These are phyloP conservation scores for Hypoxylon crocopeplum DNA, from an alignment of 495 filamentous ascomycete genomes.

Conservation along the genomic window DNA sequence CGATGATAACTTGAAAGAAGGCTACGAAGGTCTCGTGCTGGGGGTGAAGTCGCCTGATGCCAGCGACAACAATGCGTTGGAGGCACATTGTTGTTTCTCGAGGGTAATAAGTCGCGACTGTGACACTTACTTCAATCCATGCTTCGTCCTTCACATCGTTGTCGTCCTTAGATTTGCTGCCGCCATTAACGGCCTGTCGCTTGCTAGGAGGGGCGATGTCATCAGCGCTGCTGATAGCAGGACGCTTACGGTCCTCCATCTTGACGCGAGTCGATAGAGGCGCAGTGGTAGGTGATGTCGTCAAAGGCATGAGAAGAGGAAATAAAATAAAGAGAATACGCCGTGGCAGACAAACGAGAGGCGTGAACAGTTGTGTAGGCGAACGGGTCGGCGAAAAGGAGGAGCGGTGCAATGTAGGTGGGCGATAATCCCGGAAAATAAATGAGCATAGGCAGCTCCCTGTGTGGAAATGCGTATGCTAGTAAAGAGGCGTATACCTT, in stretches of 20 bases:
- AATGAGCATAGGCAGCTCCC: slow-evolving; percentile 19
- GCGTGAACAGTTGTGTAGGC: slow-evolving; percentile 39
- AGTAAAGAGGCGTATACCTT: slow-evolving; percentile 1
- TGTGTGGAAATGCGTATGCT: not conserved
- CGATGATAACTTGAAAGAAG: slow-evolving; percentile 28
- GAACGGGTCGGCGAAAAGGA: slow-evolving; percentile 29
- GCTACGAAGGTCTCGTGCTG: slow-evolving; percentile 29
- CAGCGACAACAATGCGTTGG: not conserved
- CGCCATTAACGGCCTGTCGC: slow-evolving; percentile 83
- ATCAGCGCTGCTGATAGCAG: slow-evolving; percentile 74
- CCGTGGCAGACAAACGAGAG: slow-evolving; percentile 34
- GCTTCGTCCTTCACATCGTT: slow-evolving; percentile 79
- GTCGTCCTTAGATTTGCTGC: slow-evolving; percentile 74
- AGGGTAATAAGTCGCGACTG: slow-evolving; percentile 20
- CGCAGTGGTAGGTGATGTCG: slow-evolving; percentile 71
- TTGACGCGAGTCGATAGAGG: slow-evolving; percentile 74
- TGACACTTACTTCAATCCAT: slow-evolving; percentile 76
- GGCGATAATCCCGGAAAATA: not conserved
- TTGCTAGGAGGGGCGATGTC: slow-evolving; percentile 84
- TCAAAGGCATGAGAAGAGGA: slow-evolving; percentile 76
- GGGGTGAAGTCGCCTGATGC: slow-evolving; percentile 15
- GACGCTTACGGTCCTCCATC: slow-evolving; percentile 98
- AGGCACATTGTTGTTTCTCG: slow-evolving; percentile 6
- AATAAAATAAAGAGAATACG: slow-evolving; percentile 20
- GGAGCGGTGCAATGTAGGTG: slow-evolving; percentile 15